phyloP scores from a whole-genome alignment of 331 rosid genomes.

The Rhamnella rubrinervis region DNA sequence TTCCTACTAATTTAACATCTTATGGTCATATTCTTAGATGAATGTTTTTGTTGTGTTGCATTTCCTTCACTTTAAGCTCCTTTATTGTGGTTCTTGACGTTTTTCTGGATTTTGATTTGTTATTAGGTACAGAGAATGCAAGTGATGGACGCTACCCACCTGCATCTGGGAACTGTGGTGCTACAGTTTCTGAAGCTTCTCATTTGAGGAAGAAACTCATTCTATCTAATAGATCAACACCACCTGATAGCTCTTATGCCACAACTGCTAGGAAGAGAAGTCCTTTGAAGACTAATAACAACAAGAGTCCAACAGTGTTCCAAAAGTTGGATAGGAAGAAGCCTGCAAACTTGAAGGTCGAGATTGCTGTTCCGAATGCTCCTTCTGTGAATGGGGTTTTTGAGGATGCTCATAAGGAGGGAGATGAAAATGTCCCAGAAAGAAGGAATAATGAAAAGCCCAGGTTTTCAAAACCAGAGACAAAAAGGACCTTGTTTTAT shows the following conservation, averaged over 20 bases:
- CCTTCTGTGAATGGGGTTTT: conserved; percentile 30
- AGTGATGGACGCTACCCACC: conserved; percentile 54
- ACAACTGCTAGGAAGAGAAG: conserved; percentile 54
- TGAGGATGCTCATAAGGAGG: conserved; percentile 41
- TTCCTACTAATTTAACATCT: neutral
- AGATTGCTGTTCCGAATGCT: conserved; percentile 37
- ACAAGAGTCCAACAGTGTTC: conserved; percentile 35
- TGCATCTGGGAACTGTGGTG: conserved; percentile 42
- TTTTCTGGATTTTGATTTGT: conserved; percentile 14
- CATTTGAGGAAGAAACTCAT: conserved; percentile 46
- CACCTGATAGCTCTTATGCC: conserved; percentile 50
- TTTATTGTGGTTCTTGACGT: conserved; percentile 7
- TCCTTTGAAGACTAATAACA: conserved; percentile 38
- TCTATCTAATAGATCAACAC: conserved; percentile 43
- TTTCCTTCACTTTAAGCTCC: conserved; percentile 4
- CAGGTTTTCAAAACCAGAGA: conserved; percentile 50
- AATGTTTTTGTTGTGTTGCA: neutral
- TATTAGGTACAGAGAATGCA: conserved; percentile 53
- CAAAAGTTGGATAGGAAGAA: conserved; percentile 45
- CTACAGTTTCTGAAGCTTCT: conserved; percentile 44
- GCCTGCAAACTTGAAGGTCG: conserved; percentile 55
- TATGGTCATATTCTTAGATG: neutral
- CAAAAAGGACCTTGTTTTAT: conserved; percentile 49
- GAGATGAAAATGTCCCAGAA: conserved; percentile 43
- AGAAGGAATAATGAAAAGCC: conserved; percentile 42